A percentile compares a stretch with the other conserved stretches of the same genome.
phyloP scores from a whole-genome alignment of 2,329 filamentous ascomycete genomes.

The Aspergillus niger region DNA sequence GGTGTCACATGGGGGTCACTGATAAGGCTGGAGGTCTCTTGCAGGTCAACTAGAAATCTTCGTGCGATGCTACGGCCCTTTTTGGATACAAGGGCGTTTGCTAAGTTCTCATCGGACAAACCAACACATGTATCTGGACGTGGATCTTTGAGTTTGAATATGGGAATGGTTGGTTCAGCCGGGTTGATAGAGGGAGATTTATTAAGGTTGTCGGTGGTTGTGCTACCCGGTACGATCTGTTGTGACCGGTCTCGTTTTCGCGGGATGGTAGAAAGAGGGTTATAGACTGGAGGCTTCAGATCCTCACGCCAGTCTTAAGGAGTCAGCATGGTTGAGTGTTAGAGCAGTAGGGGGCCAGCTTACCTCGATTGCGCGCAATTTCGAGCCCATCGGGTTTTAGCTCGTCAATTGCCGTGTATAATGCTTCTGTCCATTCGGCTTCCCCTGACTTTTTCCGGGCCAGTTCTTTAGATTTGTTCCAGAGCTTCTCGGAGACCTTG shows the following conservation, averaged over 20 bases:
- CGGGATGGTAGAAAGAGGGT: constrained; percentile 1
- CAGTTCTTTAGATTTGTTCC: constrained; percentile 10
- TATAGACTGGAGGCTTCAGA: constrained; percentile 11
- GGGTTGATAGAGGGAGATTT: too few relatives aligned
- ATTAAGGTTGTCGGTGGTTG: too few relatives aligned
- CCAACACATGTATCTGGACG: not conserved
- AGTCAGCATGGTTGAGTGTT: not conserved
- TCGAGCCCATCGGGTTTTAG: not conserved
- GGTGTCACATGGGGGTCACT: constrained; percentile 7
- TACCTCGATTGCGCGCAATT: constrained; percentile 5
- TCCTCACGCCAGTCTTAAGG: constrained; percentile 6
- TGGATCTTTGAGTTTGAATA: not conserved
- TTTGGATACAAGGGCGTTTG: not conserved
- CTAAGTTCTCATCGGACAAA: not conserved
- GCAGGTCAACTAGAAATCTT: constrained; percentile 2
- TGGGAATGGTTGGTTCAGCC: not conserved
- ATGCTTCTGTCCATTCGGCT: constrained; percentile 11
- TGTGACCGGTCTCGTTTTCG: constrained; percentile 1
- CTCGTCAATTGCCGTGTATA: constrained; percentile 9
- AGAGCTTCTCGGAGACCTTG: constrained; percentile 2
- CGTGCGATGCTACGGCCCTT: not conserved
- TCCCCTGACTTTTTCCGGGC: constrained; percentile 1
- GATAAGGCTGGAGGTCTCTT: constrained; percentile 4
- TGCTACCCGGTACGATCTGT: not conserved
- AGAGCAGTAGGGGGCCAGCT: not conserved